Base-by-base conservation (phyloP, 768 basidiomycete species). In the Calocybe gangraenosa region DNA sequence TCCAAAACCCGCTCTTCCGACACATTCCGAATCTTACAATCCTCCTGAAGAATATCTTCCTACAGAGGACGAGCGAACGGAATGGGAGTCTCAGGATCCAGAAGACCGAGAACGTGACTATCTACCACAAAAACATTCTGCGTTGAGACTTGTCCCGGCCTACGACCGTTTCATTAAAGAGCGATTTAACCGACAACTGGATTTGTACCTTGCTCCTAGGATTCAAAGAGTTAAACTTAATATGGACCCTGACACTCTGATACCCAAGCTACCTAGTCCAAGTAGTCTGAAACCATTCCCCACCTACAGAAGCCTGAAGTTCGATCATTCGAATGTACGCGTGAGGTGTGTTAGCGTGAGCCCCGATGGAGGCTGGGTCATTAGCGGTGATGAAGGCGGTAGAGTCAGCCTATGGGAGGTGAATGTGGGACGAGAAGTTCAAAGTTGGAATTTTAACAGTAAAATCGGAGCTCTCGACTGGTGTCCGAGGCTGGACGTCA, bases 11-110 rank as follows among this genome's bases (percentile, higher is more conserved):
- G 76, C 78, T 13, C 81, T 96, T 1, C 96, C 96, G 2, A 89
- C 83, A 10, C 87, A 97, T 54, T 82, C 86, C n/a, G 94, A 98
- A 66, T 98, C 95, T 0, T 99, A 98, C 65, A 99, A 99, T 61
- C 96, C 96, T 23, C 96, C 96, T 5, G 91, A 84, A 57, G 96
- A 99, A 68, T 97, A 98, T 64, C 75, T 99, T 7, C 91, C 89
- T 3, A 84, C 87, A 1, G 81, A 84, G 40, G 76, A 79, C 50
- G 95, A 97, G 63, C 80, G 78, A 45, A 76, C 81, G 51, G 78
- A 81, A 57, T 97, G 92, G 88, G 84, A 92, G 57, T 79, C 70
- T 30, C 74, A 73, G 30, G 93, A 96, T 46, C 78, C 83, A 42
- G 92, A 94, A 63, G 93, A 98, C 60, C 79, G 93, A 52, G 87